phyloP scores from a whole-genome alignment of 179 eudicot species.

The Silene coronaria region DNA sequence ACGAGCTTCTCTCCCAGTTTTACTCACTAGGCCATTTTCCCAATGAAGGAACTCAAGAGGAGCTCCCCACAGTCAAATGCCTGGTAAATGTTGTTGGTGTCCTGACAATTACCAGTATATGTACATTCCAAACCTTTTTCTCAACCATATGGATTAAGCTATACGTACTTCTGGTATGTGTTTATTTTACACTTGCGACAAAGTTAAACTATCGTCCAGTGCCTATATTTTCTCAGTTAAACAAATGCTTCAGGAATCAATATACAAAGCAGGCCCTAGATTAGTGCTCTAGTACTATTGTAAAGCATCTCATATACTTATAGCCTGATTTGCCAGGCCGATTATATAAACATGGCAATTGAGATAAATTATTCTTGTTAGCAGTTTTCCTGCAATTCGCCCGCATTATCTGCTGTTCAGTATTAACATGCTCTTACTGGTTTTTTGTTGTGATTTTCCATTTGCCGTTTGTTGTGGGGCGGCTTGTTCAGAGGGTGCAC shows the following conservation, averaged over 20 bases:
- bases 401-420: background rate
- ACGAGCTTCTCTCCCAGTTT: constrained; percentile 64
- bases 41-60: constrained; percentile 51
- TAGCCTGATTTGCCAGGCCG: background rate
- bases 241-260: constrained; percentile 14
- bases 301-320: constrained; percentile 1
- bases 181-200: constrained; percentile 34
- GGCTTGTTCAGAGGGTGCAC: background rate
- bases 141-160: constrained; percentile 28
- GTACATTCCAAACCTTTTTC: constrained; percentile 47
- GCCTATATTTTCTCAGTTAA: constrained; percentile 25
- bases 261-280: constrained; percentile 23
- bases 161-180: constrained; percentile 33
- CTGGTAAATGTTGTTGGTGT: constrained; percentile 48
- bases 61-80: constrained; percentile 53
- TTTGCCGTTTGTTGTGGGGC: background rate
- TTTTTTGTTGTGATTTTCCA: background rate
- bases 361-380: background rate
- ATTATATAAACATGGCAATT: background rate
- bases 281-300: constrained; percentile 9
- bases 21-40: constrained; percentile 63
- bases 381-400: background rate
- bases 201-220: constrained; percentile 31
- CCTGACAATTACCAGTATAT: constrained; percentile 40
- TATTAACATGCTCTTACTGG: constrained; percentile 2